Base-by-base conservation (phyloP, 2,329 filamentous ascomycete genomes). In the Fusarium kyushuense region DNA sequence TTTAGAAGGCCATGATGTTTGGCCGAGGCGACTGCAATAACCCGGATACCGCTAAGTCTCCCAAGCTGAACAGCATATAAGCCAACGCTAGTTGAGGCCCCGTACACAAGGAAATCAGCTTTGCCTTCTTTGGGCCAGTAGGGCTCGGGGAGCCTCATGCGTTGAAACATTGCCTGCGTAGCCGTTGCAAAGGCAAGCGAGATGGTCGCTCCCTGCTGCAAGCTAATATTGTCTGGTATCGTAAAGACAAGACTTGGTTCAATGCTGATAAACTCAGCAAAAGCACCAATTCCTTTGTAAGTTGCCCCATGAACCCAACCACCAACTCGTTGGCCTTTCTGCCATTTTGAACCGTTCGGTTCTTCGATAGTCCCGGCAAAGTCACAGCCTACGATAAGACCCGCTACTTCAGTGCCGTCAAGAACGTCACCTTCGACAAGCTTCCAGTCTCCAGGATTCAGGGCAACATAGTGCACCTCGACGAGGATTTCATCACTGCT, bases 391-490 rank as follows among this genome's bases (percentile, higher is more conserved):
- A 23, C 49, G 10, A 63, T 49, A 6, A 63, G 42, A 5, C 58
- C 58, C 2, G 27, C 8, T 1, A 14, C 12, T 14, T 36, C 32
- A 38, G 42, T 13, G 4, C 55, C 54, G 8, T 11, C 32, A 5
- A 57, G 8, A 0, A 63, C 51, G 9, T 41, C 32, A 1, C 59
- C 59, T 29, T 63, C n/a, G 1, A 63, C 58, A 0, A 63, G 42
- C 11, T 57, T 63, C 59, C 58, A 63, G 14, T 63, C 59, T 23
- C 42, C 59, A 2, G 59, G 59, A 2, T 63, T 63, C 1, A 63
- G 3, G 5, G 58, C 59, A 6, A 19, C 42, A 6, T 43, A 63
- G 25, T 57, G 27, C 13, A 63, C 17, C 11, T 47, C 49, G 27
- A 63, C 13, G 4, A 63, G 59, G 23, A 63, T 45, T 3, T 63